Conservation (phyloP, 2,329 filamentous ascomycete genomes). For the Ciborinia camelliae region DNA sequence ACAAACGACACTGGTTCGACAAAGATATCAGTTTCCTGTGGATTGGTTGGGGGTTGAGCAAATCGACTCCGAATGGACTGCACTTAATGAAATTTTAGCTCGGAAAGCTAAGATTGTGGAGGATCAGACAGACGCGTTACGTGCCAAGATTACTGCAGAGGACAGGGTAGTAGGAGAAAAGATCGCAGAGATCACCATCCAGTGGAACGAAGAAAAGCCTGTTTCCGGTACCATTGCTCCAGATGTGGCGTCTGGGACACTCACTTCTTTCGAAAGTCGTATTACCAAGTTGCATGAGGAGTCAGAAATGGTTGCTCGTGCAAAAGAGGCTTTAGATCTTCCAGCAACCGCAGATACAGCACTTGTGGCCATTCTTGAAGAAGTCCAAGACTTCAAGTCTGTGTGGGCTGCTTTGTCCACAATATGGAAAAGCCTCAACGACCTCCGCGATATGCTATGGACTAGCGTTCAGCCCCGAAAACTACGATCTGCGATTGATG, state of each 20-base stretch:
- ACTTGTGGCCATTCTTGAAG: conserved; percentile 83
- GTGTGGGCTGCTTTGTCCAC: conserved; percentile 95
- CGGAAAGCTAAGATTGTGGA: conserved; percentile 94
- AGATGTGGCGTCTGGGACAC: conserved; percentile 77
- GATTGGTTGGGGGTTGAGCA: conserved; percentile 97
- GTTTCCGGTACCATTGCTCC: conserved; percentile 92
- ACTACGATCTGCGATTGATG: conserved; percentile 82
- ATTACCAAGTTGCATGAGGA: conserved; percentile 84
- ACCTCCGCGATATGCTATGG: conserved; percentile 90
- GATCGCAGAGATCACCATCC: conserved; percentile 75
- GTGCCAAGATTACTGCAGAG: conserved; percentile 91
- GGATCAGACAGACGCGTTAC: conserved; percentile 91
- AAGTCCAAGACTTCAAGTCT: conserved; percentile 97
- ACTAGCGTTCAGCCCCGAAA: conserved; percentile 93
- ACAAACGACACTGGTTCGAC: conserved; percentile 84
- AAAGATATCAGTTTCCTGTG: conserved; percentile 87
- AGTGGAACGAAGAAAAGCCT: conserved; percentile 97
- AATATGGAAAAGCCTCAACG: conserved; percentile 94
- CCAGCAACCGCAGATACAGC: conserved; percentile 75
- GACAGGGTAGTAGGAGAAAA: conserved; percentile 88
- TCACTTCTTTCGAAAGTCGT: conserved; percentile 77
- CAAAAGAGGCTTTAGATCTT: conserved; percentile 93
- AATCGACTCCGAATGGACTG: conserved; percentile 93
- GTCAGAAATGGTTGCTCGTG: conserved; percentile 89
- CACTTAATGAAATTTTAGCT: conserved; percentile 84